Conservation (phyloP, 371 early-diverging fungal species). For the Apophysomyces variabilis region DNA sequence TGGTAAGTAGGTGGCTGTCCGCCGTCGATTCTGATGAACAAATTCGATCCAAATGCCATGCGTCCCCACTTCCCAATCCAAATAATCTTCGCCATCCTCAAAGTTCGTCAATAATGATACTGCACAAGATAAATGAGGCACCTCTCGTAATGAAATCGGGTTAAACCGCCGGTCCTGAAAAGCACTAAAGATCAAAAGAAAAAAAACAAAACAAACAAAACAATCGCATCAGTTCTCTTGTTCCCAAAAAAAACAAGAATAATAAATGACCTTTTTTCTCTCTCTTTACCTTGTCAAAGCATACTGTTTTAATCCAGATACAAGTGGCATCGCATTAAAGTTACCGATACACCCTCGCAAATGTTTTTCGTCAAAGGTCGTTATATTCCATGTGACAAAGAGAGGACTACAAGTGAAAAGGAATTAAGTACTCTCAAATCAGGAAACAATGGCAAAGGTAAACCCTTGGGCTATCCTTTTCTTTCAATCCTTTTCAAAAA, state of each 20-base stretch:
- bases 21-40: slow-evolving; percentile 49
- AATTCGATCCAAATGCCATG: slow-evolving; percentile 96
- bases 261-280: neutral
- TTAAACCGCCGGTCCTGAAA: slow-evolving; percentile 82
- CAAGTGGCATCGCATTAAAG: slow-evolving; percentile 76
- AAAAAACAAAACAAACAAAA: too few relatives aligned
- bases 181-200: slow-evolving; percentile 53
- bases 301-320: slow-evolving; percentile 78
- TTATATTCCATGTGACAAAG: slow-evolving; percentile 86
- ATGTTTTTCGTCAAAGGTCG: slow-evolving; percentile 40
- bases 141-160: slow-evolving; percentile 73
- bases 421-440: neutral
- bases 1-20: slow-evolving; percentile 90
- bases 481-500: too few relatives aligned
- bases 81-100: slow-evolving; percentile 71
- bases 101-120: slow-evolving; percentile 89
- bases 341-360: slow-evolving; percentile 96
- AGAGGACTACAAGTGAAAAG: slow-evolving; percentile 61
- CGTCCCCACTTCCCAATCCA: slow-evolving; percentile 91
- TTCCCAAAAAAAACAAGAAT: too few relatives aligned
- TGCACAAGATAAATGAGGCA: slow-evolving; percentile 68
- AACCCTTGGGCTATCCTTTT: too few relatives aligned
- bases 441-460: too few relatives aligned
- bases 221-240: too few relatives aligned
- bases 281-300: slow-evolving; percentile 75